Evolutionary conservation across 202 grass and related monocot genomes (phyloP).

Genomic region (Dendrocalamus latiflorus): DNA sequence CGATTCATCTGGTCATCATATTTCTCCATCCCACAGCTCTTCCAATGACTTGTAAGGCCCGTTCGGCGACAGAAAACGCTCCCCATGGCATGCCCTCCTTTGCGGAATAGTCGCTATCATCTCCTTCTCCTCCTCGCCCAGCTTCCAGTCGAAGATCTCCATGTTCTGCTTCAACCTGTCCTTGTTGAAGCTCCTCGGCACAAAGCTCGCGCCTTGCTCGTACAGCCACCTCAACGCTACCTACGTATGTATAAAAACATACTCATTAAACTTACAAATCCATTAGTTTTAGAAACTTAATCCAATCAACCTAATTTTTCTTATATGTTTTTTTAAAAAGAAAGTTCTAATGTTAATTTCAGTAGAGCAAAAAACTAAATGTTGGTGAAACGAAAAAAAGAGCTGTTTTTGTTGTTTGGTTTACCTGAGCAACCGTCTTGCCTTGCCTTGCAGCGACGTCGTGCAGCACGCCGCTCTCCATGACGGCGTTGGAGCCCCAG

Average conservation of each 20-base stretch:
- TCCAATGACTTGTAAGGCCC: slow-evolving; percentile 32
- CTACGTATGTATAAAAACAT: not conserved
- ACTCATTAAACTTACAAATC: no score
- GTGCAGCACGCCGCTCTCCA: slow-evolving; percentile 27
- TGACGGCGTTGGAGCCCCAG: slow-evolving; percentile 41
- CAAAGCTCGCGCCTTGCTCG: slow-evolving; percentile 43
- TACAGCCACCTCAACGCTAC: slow-evolving; percentile 42
- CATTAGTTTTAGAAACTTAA: not conserved
- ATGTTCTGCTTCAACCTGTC: no score
- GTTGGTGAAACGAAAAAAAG: not conserved
- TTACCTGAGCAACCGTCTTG: no score
- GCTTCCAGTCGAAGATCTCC: slow-evolving; percentile 48
- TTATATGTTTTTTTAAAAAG: no score
- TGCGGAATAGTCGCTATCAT: slow-evolving; percentile 22
- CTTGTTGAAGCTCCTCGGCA: no score
- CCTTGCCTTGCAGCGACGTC: slow-evolving; percentile 19
- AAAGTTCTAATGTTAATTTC: no score
- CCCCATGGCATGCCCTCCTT: not conserved
- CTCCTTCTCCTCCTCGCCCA: not conserved
- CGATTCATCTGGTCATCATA: no score
- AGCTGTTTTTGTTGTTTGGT: not conserved
- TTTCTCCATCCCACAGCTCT: slow-evolving; percentile 45
- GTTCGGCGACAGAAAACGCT: not conserved
- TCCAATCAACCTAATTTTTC: not conserved
- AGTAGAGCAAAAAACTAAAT: no score